Base-by-base conservation (phyloP, 495 filamentous ascomycete genomes). In the Thozetella sp. region DNA sequence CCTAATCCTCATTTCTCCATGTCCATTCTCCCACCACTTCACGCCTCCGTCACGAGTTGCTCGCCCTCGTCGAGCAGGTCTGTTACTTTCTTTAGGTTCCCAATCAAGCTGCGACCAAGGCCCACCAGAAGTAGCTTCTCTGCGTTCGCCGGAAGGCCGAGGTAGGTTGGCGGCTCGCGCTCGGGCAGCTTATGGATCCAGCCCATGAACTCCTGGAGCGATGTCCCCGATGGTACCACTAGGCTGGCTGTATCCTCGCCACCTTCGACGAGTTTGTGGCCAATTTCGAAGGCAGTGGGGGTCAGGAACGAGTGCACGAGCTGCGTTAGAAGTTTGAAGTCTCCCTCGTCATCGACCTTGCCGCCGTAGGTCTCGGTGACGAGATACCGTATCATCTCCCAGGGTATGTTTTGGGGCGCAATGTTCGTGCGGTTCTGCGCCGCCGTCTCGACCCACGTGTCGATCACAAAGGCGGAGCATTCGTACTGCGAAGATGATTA, bases 101-200 rank as follows among this genome's bases (percentile, higher is more conserved):
- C 82, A 63, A 97, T 88, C 86, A 97, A 86, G 67, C 89, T 91
- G 62, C 82, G 83, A 43, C 94, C 95, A 69, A 97, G 88, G 15
- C 92, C 93, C 30, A 97, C 92, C 46, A 99, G 75, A 67, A 99
- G 73, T 71, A 99, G 67, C 76, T 98, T 98, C 85, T 99, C 95
- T 51, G 95, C 96, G 69, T 98, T 97, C 22, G 93, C 91, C 37
- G 95, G 96, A 58, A 99, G 73, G 24, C 95, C 96, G n/a, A 99
- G 80, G 70, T 97, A 99, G 6, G 93, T 97, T 0, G 95, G 95
- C 48, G 95, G 95, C 70, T 99, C 95, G 66, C 95, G 84, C 81
- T 99, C 95, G 13, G 95, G 95, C 61, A 99, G 76, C 43, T 83
- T 83, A 64, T 96, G 90, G 51, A 98, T 94, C 95, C 95, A 99